These are phyloP conservation scores for Fusarium sarcochroum DNA, from an alignment of 2,329 filamentous ascomycete genomes.

Conservation along the genomic window DNA sequence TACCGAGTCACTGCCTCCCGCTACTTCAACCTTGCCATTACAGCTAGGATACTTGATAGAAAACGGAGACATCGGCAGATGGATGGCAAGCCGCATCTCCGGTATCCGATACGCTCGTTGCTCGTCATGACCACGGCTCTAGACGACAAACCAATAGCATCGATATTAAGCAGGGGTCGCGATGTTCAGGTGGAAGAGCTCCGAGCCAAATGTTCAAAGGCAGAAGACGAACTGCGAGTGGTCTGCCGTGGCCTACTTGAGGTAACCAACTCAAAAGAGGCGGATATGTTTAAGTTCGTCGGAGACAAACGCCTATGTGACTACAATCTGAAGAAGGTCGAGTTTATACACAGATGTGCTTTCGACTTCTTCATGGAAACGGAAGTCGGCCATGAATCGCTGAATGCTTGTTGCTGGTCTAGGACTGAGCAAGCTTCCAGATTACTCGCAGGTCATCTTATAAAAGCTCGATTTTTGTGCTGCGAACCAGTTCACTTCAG, in stretches of 20 bases:
- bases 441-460: background rate
- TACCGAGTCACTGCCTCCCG: background rate
- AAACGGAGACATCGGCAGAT: too few relatives aligned
- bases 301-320: background rate
- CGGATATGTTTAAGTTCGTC: background rate
- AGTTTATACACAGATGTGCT: background rate
- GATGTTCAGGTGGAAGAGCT: fast-evolving
- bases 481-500: too few relatives aligned
- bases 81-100: too few relatives aligned
- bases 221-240: fast-evolving
- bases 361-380: background rate
- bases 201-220: fast-evolving
- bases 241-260: constrained; percentile 2
- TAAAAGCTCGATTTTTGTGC: background rate
- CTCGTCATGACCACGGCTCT: background rate
- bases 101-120: background rate
- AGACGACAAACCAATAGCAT: fast-evolving
- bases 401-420: background rate
- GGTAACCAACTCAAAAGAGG: background rate
- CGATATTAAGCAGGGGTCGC: fast-evolving
- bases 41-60: fast-evolving
- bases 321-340: background rate
- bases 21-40: background rate
- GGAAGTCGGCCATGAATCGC: background rate
- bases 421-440: background rate